Base-by-base conservation (phyloP, 1,284 basidiomycete genomes). In the Sporisorium iseilematis-ciliati region DNA sequence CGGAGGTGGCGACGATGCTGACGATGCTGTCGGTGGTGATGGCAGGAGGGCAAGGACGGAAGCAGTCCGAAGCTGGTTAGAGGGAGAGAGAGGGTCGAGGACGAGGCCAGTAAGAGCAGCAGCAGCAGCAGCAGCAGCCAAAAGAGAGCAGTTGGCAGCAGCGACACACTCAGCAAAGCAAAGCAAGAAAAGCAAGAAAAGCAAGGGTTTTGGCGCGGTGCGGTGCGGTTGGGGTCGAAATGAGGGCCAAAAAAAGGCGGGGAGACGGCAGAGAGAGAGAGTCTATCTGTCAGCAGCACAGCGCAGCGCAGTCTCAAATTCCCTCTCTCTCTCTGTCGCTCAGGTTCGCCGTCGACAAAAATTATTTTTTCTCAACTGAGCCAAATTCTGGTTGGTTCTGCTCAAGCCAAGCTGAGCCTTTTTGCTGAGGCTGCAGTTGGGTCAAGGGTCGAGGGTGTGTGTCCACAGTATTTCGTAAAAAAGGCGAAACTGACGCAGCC, bases 361-460 rank as follows among this genome's bases (percentile, higher is more conserved):
- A 49, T 26, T 5, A 14, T 5, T 16, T 23, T 25, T 46, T 6
- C 2, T 18, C 12, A 26, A 26, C 46, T 48, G 46, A 48, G 46
- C 46, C 12, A 3, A 20, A 20, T 21, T 23, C 46, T 18, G 1
- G 20, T 42, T 21, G 3, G 29, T 48, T 29, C 16, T 48, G 46
- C 26, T 48, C 29, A 26, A 26, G 18, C 25, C 26, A n/a, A n/a
- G 46, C 16, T 29, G 14, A 29, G 16, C 16, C 43, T 12, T 31
- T 31, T 31, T 35, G 29, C 29, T 29, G 29, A 29, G 29, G 5
- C 29, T 29, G 26, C 46, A 46, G 21, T 54, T 57, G 54, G 60
- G 60, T 52, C 51, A 54, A 65, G 63, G 63, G 63, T 48, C 42
- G 29, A 58, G 50, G 63, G 49, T 26, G 12, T 42, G 5, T 29